Evolutionary conservation across 176 grass and related monocot species (phyloP), one percentile per base, ranked within the genome.

Genomic region (Puccinellia tenuiflora): DNA sequence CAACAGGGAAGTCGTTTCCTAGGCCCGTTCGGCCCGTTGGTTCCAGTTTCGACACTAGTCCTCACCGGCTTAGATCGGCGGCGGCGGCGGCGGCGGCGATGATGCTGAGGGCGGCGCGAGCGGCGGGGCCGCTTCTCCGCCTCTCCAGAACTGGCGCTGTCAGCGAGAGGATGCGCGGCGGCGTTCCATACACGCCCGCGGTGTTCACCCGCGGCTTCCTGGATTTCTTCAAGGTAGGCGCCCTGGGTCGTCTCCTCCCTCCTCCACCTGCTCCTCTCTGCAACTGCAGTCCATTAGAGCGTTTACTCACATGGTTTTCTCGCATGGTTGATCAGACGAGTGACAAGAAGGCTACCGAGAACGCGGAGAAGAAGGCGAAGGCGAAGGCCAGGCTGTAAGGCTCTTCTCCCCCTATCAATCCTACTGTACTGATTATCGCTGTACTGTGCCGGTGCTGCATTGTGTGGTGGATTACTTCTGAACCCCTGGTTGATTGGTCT

Each of bases 341-440:
- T 74, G 79, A 24, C 66, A 94, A 86, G 88, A 88, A 94, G 68
- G 85, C 84, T 37, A 52, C 91, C 47, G 75, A 84, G 86, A 85
- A 89, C 75, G 90, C 83, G 56, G 84, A 94, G 83, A 84, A 78
- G 22, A 73, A 48, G 15, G 69, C 69, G 2, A 73, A 91, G 88
- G 90, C 87, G 60, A 90, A 89, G 83, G 92, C 88, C 26, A 94
- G 95, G 79, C 81, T 98, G 92, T 98, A 85, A 86, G 88, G 25
- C 74, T 90, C 79, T 43, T 35, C 81, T 68, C n/a, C 48, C 9
- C 37, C 34, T 29, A 79, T 28, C 73, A 66, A 2, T 34, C 53
- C 47, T 66, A 28, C 5, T 63, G 20, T 2, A n/a, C n/a, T n/a
- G 20, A 24, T 53, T 68, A 17, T 34, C 33, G 52, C 20, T 57